Base-by-base conservation (phyloP, 2,329 filamentous ascomycete genomes). In the Fusarium clavum region DNA sequence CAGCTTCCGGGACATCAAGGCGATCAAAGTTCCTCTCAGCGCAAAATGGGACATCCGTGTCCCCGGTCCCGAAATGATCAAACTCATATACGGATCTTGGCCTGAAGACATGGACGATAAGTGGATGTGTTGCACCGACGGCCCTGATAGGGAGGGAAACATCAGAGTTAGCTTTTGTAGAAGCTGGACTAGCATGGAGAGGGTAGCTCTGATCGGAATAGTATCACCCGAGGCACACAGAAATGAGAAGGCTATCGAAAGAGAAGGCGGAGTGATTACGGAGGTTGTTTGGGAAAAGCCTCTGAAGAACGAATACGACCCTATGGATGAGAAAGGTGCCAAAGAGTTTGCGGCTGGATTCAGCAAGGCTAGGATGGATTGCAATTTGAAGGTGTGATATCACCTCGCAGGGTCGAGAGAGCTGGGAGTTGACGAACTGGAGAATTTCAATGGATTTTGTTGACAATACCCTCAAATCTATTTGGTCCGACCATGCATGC, bases 21-120 rank as follows among this genome's bases (percentile, higher is more conserved):
- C 67, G 5, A 45, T 53, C 3, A 13, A 29, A 16, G 24, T 11
- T 29, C 49, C 49, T 4, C 5, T 20, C 5, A 68, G 44, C 12
- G 47, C 52, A 22, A 43, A 47, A 44, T 70, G 67, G 67, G 25
- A 53, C 1, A 12, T 64, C 14, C 67, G 49, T 3, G 20, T 70
- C 14, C 45, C 67, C 5, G 67, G 58, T 12, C 13, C 22, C 16
- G 60, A 69, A 14, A 60, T 71, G 63, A 40, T 58, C 25, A 68
- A 71, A 14, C 67, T 70, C 32, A 58, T 69, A 22, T 51, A 55
- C 2, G 67, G 67, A 24, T 59, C 54, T 18, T 6, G 7, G 5
- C 63, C 67, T 22, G 20, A 11, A 6, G 38, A 60, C 2, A 70
- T 70, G 67, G 67, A 70, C 4, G 63, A 70, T 12, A 71, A 41